A percentile compares a stretch with the other conserved stretches of the same genome.
Conservation (phyloP, 2,329 filamentous ascomycete genomes). For the Fusarium luffae region DNA sequence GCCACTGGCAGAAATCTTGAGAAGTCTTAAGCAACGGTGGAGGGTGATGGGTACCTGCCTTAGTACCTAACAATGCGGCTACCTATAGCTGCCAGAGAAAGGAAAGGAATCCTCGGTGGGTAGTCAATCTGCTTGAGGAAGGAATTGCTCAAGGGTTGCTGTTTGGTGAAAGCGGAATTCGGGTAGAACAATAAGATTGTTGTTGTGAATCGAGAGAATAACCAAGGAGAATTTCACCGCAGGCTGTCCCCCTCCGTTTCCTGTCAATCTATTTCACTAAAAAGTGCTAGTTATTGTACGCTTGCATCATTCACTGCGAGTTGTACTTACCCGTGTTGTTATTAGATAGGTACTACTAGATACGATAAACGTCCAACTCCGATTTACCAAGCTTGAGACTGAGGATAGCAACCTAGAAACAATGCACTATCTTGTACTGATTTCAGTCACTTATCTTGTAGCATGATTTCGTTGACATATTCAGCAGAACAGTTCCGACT, state of each 20-base stretch:
- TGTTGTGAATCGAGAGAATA: neutral
- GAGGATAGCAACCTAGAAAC: neutral
- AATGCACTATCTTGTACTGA: neutral
- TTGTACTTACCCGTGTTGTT: neutral
- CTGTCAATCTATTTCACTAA: neutral
- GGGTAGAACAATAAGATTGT: neutral
- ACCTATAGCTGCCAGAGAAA: neutral
- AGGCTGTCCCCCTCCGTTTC: neutral
- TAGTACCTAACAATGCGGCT: too few species aligned
- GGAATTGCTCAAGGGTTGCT: neutral
- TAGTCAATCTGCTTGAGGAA: neutral
- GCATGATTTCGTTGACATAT: neutral
- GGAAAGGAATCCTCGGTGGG: neutral
- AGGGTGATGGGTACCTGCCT: neutral
- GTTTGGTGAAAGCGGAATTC: neutral
- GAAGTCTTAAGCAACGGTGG: neutral
- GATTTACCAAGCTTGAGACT: neutral
- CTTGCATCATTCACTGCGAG: neutral
- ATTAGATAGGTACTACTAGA: neutral
- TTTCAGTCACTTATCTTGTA: neutral
- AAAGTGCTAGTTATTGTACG: neutral
- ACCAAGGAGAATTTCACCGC: neutral
- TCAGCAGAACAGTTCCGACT: neutral
- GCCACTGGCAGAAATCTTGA: slow-evolving; percentile 10
- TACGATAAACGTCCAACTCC: neutral